Conservation (phyloP, 2,329 filamentous ascomycete genomes). For the Rosellinia necatrix region DNA sequence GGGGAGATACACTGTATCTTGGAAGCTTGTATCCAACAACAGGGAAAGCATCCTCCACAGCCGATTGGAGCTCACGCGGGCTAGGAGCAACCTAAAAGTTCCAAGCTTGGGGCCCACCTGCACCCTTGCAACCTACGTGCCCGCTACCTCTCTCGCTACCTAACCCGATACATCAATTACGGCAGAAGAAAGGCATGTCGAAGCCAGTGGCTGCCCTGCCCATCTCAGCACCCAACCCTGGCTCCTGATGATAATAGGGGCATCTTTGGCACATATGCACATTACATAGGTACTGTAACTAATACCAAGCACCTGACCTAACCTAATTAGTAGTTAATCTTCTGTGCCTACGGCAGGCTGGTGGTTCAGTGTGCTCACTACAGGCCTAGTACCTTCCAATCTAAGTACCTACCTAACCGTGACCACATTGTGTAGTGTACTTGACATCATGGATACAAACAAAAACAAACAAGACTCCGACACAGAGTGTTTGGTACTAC, state of each 20-base stretch:
- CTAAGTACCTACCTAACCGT: not conserved
- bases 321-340: too few relatives aligned
- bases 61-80: constrained; percentile 18
- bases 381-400: not conserved
- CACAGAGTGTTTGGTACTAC: too few relatives aligned
- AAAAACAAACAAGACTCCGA: too few relatives aligned
- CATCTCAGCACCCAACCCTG: not conserved
- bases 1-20: not conserved
- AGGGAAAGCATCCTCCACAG: constrained; percentile 18
- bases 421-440: not conserved
- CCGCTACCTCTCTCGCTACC: not conserved
- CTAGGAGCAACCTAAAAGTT: constrained; percentile 13
- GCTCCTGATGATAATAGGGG: constrained; percentile 1
- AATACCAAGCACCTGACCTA: too few relatives aligned
- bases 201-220: constrained; percentile 5
- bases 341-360: too few relatives aligned
- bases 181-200: not conserved
- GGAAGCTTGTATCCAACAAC: constrained; percentile 19
- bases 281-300: not conserved
- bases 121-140: constrained; percentile 4
- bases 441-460: too few relatives aligned
- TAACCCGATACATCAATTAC: too few relatives aligned
- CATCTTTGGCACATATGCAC: not conserved
- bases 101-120: constrained; percentile 18
- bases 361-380: too few relatives aligned